Evolutionary conservation across 768 basidiomycete species (phyloP).

Genomic region (Hydnomerulius pinastri): DNA sequence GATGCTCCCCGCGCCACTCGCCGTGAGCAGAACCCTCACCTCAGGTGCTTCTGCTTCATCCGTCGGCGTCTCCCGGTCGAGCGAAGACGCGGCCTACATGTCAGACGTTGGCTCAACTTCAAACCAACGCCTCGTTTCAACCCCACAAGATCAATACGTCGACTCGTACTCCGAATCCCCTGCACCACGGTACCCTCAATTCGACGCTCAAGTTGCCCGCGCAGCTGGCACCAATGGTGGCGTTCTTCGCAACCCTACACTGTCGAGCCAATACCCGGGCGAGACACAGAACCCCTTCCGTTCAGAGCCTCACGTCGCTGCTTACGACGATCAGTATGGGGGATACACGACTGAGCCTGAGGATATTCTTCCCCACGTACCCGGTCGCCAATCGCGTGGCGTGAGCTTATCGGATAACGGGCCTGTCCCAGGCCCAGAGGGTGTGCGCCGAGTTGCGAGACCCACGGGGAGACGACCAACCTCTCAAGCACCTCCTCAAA

Average conservation of each 20-base stretch:
- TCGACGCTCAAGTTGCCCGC: conserved; percentile 45
- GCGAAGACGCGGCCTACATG: conserved; percentile 39
- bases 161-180: conserved; percentile 26
- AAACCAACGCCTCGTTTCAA: conserved; percentile 44
- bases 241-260: conserved; percentile 41
- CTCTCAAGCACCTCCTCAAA: conserved; percentile 59
- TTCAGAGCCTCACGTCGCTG: conserved; percentile 42
- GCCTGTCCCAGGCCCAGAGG: conserved; percentile 75
- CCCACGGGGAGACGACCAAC: conserved; percentile 55
- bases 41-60: conserved; percentile 46
- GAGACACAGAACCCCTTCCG: conserved; percentile 63
- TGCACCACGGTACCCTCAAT: conserved; percentile 26
- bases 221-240: conserved; percentile 38
- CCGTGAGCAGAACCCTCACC: conserved; percentile 54
- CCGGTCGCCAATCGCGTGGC: conserved; percentile 48
- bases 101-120: conserved; percentile 41
- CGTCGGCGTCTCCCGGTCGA: conserved; percentile 44
- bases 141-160: conserved; percentile 35
- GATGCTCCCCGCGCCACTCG: conserved; percentile 74
- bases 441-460: conserved; percentile 78
- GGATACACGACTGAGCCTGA: conserved; percentile 39
- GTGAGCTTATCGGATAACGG: conserved; percentile 82
- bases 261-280: conserved; percentile 41
- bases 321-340: conserved; percentile 40
- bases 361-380: conserved; percentile 27